Conservation (phyloP, 2,329 filamentous ascomycete genomes). For the Ophiostoma pallidulum region DNA sequence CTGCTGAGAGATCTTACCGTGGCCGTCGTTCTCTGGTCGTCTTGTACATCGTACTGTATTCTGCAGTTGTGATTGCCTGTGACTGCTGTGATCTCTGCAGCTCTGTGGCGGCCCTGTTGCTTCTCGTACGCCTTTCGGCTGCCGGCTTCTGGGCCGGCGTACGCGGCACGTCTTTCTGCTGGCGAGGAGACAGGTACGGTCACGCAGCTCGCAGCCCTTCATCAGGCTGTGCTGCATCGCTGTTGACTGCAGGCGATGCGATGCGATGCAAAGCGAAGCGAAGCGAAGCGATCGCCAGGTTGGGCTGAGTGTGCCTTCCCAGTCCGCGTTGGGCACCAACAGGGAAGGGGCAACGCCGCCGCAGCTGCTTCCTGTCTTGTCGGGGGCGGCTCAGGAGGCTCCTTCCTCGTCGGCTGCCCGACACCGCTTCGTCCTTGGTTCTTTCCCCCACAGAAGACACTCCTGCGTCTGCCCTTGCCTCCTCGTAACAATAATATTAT, state of each 20-base stretch:
- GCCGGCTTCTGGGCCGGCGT: too few relatives aligned
- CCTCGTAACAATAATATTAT: too few relatives aligned
- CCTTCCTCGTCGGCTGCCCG: neutral
- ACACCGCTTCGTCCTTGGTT: neutral
- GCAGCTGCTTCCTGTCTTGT: neutral
- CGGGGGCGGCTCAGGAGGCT: slow-evolving; percentile 1
- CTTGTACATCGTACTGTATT: too few relatives aligned
- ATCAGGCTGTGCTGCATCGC: too few relatives aligned
- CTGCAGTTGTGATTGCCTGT: too few relatives aligned
- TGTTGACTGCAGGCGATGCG: too few relatives aligned
- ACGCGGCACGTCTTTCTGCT: too few relatives aligned
- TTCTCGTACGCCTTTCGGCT: neutral
- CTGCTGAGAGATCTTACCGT: neutral
- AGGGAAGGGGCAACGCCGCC: neutral
- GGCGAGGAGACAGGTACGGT: too few relatives aligned
- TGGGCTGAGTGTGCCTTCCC: slow-evolving; percentile 2
- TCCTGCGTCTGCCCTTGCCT: too few relatives aligned
- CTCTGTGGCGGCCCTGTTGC: neutral
- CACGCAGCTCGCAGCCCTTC: too few relatives aligned
- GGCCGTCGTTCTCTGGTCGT: too few relatives aligned
- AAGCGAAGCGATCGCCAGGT: neutral
- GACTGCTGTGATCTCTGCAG: neutral
- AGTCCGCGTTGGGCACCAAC: neutral
- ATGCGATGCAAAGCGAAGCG: too few relatives aligned
- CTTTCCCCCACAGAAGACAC: neutral